Evolutionary conservation across 345 rosid genomes (phyloP).

Genomic region (Citrus unshiu): DNA sequence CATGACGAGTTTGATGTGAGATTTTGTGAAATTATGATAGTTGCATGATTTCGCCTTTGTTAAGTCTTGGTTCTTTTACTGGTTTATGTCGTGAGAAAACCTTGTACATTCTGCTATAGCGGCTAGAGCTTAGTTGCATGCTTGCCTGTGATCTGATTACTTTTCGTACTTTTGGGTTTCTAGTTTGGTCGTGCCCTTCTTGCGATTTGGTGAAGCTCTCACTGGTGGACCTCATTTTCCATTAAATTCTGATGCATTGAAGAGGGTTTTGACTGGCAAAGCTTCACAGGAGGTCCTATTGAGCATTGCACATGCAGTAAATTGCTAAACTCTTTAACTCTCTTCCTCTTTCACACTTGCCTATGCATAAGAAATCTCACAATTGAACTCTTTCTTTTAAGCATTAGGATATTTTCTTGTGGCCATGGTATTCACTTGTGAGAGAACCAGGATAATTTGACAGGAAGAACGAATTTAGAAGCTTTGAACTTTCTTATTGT

Average conservation of each 20-base stretch:
- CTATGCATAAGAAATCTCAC: not conserved
- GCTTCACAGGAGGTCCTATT: constrained; percentile 67
- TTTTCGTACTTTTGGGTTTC: constrained; percentile 16
- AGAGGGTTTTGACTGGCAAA: constrained; percentile 81
- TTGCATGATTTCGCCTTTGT: not conserved
- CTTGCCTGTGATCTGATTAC: constrained; percentile 15
- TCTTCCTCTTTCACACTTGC: not conserved
- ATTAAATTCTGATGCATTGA: constrained; percentile 79
- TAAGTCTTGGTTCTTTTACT: not conserved
- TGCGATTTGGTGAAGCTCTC: constrained; percentile 79
- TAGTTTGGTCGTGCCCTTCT: constrained; percentile 88
- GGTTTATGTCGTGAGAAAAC: not conserved
- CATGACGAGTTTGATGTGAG: not conserved
- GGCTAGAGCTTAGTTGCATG: not conserved
- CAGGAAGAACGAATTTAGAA: not conserved
- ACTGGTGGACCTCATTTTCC: constrained; percentile 89
- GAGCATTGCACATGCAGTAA: constrained; percentile 85
- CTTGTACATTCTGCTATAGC: no score
- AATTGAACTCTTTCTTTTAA: not conserved
- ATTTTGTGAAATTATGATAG: not conserved
- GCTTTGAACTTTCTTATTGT: not conserved
- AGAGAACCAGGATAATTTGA: not conserved
- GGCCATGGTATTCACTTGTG: not conserved
- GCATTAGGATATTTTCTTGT: not conserved
- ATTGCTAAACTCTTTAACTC: constrained; percentile 20